Evolutionary conservation across 1,139 yeast species (phyloP), one percentile per base, ranked within the genome.

Genomic region (Kurtzmaniella quercitrusa): DNA sequence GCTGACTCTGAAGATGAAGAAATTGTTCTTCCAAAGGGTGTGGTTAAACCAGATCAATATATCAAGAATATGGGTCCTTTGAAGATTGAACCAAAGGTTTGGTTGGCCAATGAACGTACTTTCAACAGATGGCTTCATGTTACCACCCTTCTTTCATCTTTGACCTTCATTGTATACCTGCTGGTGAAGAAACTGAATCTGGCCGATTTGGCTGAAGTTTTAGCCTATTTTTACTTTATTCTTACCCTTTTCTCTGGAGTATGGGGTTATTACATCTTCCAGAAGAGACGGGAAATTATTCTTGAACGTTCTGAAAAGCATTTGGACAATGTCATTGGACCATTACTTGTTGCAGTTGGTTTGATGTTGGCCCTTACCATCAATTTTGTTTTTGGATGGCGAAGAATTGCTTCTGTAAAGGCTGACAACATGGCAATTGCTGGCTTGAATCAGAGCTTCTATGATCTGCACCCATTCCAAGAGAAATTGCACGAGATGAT

Each of bases 21-120:
- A 60, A 77, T 89, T 39, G 82, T 77, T 31, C 70, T 93, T 47
- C 98, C 98, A 6, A 81, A 87, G 4, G 98, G 98, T 19, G 98
- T 93, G 15, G 72, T 75, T 41, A 86, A 84, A 59, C 98, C 98
- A 42, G 81, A 77, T 11, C 69, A 75, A 41, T 80, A 86, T 66
- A 75, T 93, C 56, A 87, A 91, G 59, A 90, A 90, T 60, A 82
- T 93, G 33, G 96, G 97, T 6, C 94, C 96, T 2, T 79, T 90
- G 47, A 90, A 86, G 63, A 90, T 93, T 45, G 98, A 93, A 69
- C 95, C 98, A 29, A 93, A 93, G 63, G 98, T 93, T 34, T 93
- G 98, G 98, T 73, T 93, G 50, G 98, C 98, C 29, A 93, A 93
- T 60, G 98, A 93, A 68, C 85, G 98, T 65, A 93, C 98, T 2